Base-by-base conservation (phyloP, 2,329 filamentous ascomycete species). In the Blastomyces gilchristii region DNA sequence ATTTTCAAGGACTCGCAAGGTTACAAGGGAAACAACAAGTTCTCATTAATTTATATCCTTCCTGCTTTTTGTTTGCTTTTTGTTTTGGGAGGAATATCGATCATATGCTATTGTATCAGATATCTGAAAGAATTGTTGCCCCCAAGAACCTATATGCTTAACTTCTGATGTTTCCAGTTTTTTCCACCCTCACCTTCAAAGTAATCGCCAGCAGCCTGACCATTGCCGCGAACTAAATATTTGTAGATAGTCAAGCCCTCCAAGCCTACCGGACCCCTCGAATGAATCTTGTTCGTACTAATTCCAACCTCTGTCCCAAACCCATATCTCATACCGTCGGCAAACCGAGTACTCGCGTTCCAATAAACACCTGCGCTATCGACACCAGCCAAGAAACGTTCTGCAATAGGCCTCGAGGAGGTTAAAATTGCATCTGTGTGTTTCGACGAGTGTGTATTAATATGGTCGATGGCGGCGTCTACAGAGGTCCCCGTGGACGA, bases 261-360 rank as follows among this genome's bases (percentile, higher is more conserved):
- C 61, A 99, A 79, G 0, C 94, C 94, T 6, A 99, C 94, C 0
- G 94, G 94, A 0, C 94, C 94, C 60, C 94, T 82, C 1, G 90
- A 89, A 74, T 99, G 94, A 67, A 99, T 96, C 81, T 97, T 99
- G 81, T 97, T 99, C 59, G 94, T 99, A 78, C 90, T 95, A 77
- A 99, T 97, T 62, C 94, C 94, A 31, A 99, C 94, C 78, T 99
- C 94, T 0, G 94, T 97, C 58, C 94, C 94, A 76, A 99, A 99
- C 8, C 94, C 94, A 74, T 95, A 97, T 52, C 94, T 84, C 89
- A 96, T 97, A 8, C 94, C 94, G 74, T 99, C 94, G 6, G 92
- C 91, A 78, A 99, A 93, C 60, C 94, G 85, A 9, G 91, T 96
- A 31, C 90, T 95, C 8, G 91, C 90, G 74, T 99, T 99, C 91